These are phyloP conservation scores for Sonneratia caseolaris DNA, from an alignment of 345 rosid genomes.

Conservation along the genomic window DNA sequence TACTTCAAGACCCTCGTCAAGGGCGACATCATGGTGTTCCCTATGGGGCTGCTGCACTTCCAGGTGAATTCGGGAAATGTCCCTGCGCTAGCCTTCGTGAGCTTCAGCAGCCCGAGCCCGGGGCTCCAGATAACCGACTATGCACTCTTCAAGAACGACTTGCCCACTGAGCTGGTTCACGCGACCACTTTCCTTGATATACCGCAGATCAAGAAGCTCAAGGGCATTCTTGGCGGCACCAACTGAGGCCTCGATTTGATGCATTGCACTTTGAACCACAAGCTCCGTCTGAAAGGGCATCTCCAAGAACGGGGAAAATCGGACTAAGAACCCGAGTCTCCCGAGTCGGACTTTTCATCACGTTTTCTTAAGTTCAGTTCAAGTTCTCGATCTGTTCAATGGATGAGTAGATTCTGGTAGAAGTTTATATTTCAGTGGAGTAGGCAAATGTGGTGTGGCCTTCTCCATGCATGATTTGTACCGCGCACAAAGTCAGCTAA, in stretches of 20 bases:
- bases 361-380: background rate
- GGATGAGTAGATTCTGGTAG: background rate
- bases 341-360: background rate
- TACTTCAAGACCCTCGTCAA: constrained; percentile 37
- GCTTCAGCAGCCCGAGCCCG: constrained; percentile 61
- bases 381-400: background rate
- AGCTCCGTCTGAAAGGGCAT: background rate
- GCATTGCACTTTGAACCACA: background rate
- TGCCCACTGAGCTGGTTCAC: constrained; percentile 52
- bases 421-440: background rate
- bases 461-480: background rate
- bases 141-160: constrained; percentile 53
- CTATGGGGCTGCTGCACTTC: constrained; percentile 69
- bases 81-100: constrained; percentile 40
- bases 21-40: constrained; percentile 73
- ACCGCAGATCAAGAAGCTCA: constrained; percentile 71
- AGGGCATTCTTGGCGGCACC: constrained; percentile 80
- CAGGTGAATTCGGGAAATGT: constrained; percentile 46
- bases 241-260: constrained; percentile 12
- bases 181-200: constrained; percentile 52
- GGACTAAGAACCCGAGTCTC: background rate
- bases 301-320: background rate
- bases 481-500: background rate
- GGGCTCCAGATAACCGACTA: constrained; percentile 65
- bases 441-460: background rate